Base-by-base conservation (phyloP, 352 stramenopile genomes). In the Globisporangium alternatum region DNA sequence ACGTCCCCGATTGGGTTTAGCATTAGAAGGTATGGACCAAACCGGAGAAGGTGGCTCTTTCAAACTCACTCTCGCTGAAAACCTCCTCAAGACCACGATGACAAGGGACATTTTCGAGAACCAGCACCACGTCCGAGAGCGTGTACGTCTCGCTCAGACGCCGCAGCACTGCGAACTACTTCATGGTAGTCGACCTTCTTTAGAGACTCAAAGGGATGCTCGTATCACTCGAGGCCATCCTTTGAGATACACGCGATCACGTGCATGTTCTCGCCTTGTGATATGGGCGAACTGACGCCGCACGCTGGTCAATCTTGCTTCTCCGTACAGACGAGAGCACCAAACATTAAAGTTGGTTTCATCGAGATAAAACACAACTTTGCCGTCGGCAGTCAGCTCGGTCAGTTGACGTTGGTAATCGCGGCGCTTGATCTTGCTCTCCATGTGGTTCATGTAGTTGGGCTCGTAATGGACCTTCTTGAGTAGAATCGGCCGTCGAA, bases 291-390 rank as follows among this genome's bases (percentile, higher is more conserved):
- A 48, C 41, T 0, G 17, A 25, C 41, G 17, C 15, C 41, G 41
- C 41, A 21, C 41, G 41, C 41, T 48, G 41, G 13, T 15, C 41
- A 48, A 48, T 21, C 17, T 48, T 48, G 41, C 41, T 48, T 48
- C 41, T 48, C 41, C 17, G 41, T 48, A 9, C 41, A 9, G 1
- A 21, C 41, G 41, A 48, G 15, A 48, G 41, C 41, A 48, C 41
- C 41, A 48, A 48, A 48, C 41, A 48, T 48, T 48, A 48, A 48
- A 48, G 41, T 48, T 48, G 12, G 17, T 48, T 48, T 25, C 41
- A 48, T 48, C 41, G 7, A 48, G 41, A 21, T 48, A 48, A 21
- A 48, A 48, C 15, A 48, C 41, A 48, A n/a, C 15, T 21, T 48
- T 4, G 15, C 41, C 15, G 41, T 25, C 2, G 15, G 41, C 41